Conservation (phyloP, 139 green algal species). For the Astrephomene gubernaculifera region DNA sequence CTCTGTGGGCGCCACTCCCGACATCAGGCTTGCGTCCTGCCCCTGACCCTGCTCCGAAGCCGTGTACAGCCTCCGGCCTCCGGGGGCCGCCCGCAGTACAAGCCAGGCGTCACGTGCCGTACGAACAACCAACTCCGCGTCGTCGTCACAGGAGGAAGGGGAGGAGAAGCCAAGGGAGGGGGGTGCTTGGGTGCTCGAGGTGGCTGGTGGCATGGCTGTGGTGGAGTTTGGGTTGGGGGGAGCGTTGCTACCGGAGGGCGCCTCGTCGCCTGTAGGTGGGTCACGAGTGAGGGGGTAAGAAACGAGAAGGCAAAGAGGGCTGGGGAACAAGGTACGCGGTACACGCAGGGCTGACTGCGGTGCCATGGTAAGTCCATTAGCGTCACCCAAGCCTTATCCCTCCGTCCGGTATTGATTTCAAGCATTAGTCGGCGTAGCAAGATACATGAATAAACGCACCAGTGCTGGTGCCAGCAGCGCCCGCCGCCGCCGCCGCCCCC, state of each 20-base stretch:
- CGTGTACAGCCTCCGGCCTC: conserved; percentile 29
- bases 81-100: conserved; percentile 13
- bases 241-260: background rate
- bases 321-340: too few species aligned
- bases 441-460: background rate
- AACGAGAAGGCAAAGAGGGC: too few species aligned
- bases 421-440: too few species aligned
- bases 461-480: background rate
- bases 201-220: too few species aligned
- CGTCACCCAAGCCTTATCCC: too few species aligned
- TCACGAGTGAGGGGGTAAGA: too few species aligned
- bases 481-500: background rate
- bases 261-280: background rate
- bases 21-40: background rate
- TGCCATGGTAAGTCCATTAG: too few species aligned
- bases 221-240: background rate
- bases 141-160: background rate
- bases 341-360: too few species aligned
- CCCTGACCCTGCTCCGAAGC: background rate
- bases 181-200: too few species aligned
- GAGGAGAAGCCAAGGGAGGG: too few species aligned
- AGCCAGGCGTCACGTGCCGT: conserved; percentile 35
- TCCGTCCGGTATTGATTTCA: too few species aligned
- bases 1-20: background rate
- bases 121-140: conserved; percentile 35